Base-by-base conservation (phyloP, 2,329 filamentous ascomycete genomes). In the Aaosphaeria arxii region DNA sequence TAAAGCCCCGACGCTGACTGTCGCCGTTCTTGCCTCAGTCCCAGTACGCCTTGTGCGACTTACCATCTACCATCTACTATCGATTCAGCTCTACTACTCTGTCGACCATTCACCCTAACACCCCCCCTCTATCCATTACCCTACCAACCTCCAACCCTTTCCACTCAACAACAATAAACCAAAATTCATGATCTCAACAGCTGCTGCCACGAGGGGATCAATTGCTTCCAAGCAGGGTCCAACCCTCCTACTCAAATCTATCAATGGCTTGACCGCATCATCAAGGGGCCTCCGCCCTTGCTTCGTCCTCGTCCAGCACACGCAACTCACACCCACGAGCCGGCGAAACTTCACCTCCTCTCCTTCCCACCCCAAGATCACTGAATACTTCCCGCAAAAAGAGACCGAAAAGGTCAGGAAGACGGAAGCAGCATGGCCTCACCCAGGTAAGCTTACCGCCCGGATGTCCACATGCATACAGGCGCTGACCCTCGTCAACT, bases 361-460 rank as follows among this genome's bases (percentile, higher is more conserved):
- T 17, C 52, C 61, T 4, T 48, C 55, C 6, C 56, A 51, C 5
- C 54, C 57, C 13, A 61, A 52, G 36, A 69, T 73, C 40, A 73
- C 71, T 42, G 74, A 77, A 42, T 76, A 74, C 64, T 79, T 79
- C 49, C 73, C 73, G 6, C 59, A 70, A 17, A 69, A 70, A 24
- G 69, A 77, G 38, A 70, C 74, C 13, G 68, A 73, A 0, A 66
- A 66, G 45, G 74, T 79, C 52, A 64, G 69, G 39, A 71, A 67
- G 36, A 78, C 76, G 0, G 63, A 72, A 44, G 64, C 75, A 51
- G 73, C 76, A 62, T 79, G 76, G 76, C 63, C 69, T 5, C 76
- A 79, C 61, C 76, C 76, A 43, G 59, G 71, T 74, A 56, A 42
- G 66, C 44, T 35, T 11, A 24, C 6, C 17, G 17, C 17, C 17